Conservation (phyloP, 768 basidiomycete genomes). For the Sporobolomyces phaffii region DNA sequence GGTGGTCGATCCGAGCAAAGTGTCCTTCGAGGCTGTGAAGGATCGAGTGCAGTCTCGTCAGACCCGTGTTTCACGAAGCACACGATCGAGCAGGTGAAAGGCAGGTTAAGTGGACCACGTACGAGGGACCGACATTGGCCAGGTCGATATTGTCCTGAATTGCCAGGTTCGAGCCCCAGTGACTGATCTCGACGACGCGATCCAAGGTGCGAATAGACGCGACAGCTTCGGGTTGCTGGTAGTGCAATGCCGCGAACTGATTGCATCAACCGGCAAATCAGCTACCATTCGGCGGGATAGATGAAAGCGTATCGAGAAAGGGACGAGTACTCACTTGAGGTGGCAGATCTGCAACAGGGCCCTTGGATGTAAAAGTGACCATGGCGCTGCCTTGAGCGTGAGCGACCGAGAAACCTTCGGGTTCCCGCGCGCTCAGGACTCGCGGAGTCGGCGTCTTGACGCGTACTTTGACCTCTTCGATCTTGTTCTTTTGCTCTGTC, state of each 20-base stretch:
- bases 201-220: constrained; percentile 66
- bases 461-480: constrained; percentile 32
- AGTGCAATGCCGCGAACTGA: constrained; percentile 57
- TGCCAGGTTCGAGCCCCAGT: constrained; percentile 94
- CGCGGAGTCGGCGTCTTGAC: constrained; percentile 36
- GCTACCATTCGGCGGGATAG: no score
- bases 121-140: constrained; percentile 87
- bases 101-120: constrained; percentile 47
- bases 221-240: constrained; percentile 73
- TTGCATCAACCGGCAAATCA: background rate
- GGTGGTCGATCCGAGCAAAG: constrained; percentile 85
- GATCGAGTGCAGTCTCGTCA: background rate
- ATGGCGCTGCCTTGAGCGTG: constrained; percentile 18
- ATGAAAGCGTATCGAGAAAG: background rate
- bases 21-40: constrained; percentile 76
- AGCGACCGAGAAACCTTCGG: constrained; percentile 7
- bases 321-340: constrained; percentile 18
- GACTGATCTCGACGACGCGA: constrained; percentile 81
- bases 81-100: background rate
- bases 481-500: background rate
- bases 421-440: constrained; percentile 4
- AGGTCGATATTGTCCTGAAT: constrained; percentile 79
- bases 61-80: background rate
- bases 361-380: constrained; percentile 20
- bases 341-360: background rate